Conservation (phyloP, 495 filamentous ascomycete genomes). For the Aspergillus avenaceus region DNA sequence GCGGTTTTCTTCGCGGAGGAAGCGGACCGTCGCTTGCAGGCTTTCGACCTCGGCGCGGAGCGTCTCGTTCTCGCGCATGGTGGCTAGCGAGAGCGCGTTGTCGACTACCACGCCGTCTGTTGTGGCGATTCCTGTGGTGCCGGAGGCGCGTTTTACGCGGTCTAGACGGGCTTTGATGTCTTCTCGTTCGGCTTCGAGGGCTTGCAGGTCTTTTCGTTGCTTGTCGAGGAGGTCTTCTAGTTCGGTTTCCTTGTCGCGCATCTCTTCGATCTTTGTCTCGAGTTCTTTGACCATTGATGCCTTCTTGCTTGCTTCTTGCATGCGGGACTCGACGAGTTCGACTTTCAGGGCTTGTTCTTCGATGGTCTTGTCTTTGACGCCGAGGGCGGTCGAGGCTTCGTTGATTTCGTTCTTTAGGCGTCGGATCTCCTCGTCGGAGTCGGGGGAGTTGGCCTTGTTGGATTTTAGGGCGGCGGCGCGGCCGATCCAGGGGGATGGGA, state of each 20-base stretch:
- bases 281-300: slow-evolving; percentile 46
- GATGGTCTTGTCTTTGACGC: slow-evolving; percentile 88
- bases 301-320: slow-evolving; percentile 51
- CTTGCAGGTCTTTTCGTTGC: slow-evolving; percentile 41
- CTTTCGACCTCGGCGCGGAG: slow-evolving; percentile 65
- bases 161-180: slow-evolving; percentile 72
- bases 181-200: slow-evolving; percentile 60
- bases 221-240: slow-evolving; percentile 33
- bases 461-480: slow-evolving; percentile 72
- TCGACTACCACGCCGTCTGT: slow-evolving; percentile 43
- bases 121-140: slow-evolving; percentile 46
- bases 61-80: slow-evolving; percentile 69
- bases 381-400: slow-evolving; percentile 55
- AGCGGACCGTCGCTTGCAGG: slow-evolving; percentile 73
- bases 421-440: slow-evolving; percentile 75
- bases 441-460: slow-evolving; percentile 70
- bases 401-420: slow-evolving; percentile 71
- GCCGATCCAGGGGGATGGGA: slow-evolving; percentile 76
- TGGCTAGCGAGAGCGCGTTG: slow-evolving; percentile 43
- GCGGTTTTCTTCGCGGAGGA: slow-evolving; percentile 73
- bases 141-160: slow-evolving; percentile 42
- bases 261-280: slow-evolving; percentile 59
- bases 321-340: slow-evolving; percentile 49
- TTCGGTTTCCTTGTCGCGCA: slow-evolving; percentile 39
- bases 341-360: slow-evolving; percentile 77